phyloP scores from a whole-genome alignment of 176 grass and related monocot genomes.

The Triticum monococcum region DNA sequence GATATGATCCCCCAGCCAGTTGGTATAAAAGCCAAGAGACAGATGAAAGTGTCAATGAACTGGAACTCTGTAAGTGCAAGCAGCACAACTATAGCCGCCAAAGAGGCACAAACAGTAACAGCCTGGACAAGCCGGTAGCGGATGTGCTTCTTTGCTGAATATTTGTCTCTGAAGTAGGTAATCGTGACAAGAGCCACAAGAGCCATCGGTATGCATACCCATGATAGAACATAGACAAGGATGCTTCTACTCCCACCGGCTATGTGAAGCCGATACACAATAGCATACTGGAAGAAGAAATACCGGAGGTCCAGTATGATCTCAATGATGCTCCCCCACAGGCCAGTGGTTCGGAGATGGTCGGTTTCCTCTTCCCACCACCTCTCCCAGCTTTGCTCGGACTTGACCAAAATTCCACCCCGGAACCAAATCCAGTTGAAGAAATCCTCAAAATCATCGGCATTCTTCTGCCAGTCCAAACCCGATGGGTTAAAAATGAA shows the following conservation, averaged over 20 bases:
- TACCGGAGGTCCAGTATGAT: constrained; percentile 78
- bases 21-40: constrained; percentile 82
- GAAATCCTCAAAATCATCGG: constrained; percentile 93
- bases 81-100: constrained; percentile 57
- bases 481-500: constrained; percentile 88
- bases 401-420: constrained; percentile 65
- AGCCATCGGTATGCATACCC: constrained; percentile 57
- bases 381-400: constrained; percentile 84
- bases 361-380: constrained; percentile 97
- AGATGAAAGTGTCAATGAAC: constrained; percentile 71
- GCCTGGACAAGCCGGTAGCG: constrained; percentile 77
- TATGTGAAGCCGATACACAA: constrained; percentile 84
- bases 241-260: constrained; percentile 60
- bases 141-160: constrained; percentile 89
- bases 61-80: constrained; percentile 65
- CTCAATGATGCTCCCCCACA: constrained; percentile 80
- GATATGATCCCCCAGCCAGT: constrained; percentile 96
- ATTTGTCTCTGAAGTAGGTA: constrained; percentile 72
- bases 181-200: constrained; percentile 67
- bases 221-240: constrained; percentile 84
- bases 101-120: constrained; percentile 47
- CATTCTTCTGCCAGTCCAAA: constrained; percentile 94
- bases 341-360: constrained; percentile 79
- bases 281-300: constrained; percentile 96
- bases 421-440: constrained; percentile 88